Percentiles rank a stretch among this genome's conserved stretches.
Evolutionary conservation across 257 asterid species (phyloP).

Genomic region (Solanum medicagineum): DNA sequence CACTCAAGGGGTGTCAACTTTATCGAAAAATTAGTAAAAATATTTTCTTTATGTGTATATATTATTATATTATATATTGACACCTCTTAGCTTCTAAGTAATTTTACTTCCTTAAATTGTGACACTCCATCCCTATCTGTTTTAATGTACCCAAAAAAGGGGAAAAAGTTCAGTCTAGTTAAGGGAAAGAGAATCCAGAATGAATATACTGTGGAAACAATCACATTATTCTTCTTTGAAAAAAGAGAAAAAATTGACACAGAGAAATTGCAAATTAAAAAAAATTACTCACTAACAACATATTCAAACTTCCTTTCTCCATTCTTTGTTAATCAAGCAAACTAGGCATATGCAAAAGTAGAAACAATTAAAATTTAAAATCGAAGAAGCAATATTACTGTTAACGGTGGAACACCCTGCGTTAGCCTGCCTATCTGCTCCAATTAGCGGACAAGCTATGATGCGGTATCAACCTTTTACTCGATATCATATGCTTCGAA

Average conservation of each 20-base stretch:
- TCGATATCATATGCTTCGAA: neutral
- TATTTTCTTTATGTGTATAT: too few relatives aligned
- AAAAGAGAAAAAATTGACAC: neutral
- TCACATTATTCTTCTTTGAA: neutral
- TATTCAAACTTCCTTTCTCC: neutral
- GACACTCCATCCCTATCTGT: neutral
- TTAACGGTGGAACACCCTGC: too few relatives aligned
- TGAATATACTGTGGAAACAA: neutral
- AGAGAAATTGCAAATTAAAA: neutral
- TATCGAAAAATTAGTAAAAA: too few relatives aligned
- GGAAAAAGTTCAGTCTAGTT: neutral
- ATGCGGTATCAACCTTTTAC: neutral
- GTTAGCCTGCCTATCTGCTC: too few relatives aligned
- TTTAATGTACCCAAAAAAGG: neutral
- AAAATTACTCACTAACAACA: neutral
- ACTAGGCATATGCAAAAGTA: neutral
- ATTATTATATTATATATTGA: too few relatives aligned
- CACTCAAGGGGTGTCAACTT: too few relatives aligned
- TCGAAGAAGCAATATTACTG: too few relatives aligned
- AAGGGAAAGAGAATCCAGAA: neutral
- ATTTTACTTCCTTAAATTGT: too few relatives aligned
- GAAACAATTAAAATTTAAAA: neutral
- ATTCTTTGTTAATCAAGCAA: neutral
- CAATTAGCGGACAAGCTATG: neutral
- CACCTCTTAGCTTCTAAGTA: too few relatives aligned